Evolutionary conservation across 768 basidiomycete species (phyloP), one percentile per base, ranked within the genome.

Genomic region (Gautieria morchelliformis): DNA sequence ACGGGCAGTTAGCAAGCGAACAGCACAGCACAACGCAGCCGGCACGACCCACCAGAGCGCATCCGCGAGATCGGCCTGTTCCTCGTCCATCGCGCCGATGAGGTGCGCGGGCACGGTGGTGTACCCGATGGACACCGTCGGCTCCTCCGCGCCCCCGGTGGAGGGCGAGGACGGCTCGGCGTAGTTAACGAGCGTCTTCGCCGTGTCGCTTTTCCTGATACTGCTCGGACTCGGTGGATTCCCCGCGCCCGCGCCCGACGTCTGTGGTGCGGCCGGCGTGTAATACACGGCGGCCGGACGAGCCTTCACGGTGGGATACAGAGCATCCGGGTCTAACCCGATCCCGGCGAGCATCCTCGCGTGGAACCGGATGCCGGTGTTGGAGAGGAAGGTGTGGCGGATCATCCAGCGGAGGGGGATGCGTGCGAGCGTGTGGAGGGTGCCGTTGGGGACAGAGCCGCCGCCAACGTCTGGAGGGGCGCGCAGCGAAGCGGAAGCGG

Each of bases 391-490:
- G 61, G 67, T 71, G 69, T 91, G 52, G 54, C 75, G 74, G 59
- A 77, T 68, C 74, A 77, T 75, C 76, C 76, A 77, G 4, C 86
- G 79, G 32, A 91, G 74, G 1, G 87, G 73, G 47, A 89, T 85
- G 39, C 86, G 81, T 1, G 86, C 82, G 3, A 90, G 75, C 46
- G 75, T 79, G 62, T 84, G 78, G 14, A 73, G 75, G 0, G 74
- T 72, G 52, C 74, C 77, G 58, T 90, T 84, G 32, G 62, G 59
- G 14, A 83, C 82, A 2, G 81, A 81, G 4, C 86, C 87, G 19
- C 89, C 89, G 2, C 89, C 89, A n/a, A 91, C 77, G 62, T 89
- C 87, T 87, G 60, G 44, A 15, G 33, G 46, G n/a, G 32, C 30
- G 40, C 24, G 9, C 22, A 3, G 35, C 9, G 2, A 37, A 37